Percentiles rank a stretch among this genome's conserved stretches.
Conservation (phyloP, 1,284 basidiomycete species). For the Phellopilus nigrolimitatus region DNA sequence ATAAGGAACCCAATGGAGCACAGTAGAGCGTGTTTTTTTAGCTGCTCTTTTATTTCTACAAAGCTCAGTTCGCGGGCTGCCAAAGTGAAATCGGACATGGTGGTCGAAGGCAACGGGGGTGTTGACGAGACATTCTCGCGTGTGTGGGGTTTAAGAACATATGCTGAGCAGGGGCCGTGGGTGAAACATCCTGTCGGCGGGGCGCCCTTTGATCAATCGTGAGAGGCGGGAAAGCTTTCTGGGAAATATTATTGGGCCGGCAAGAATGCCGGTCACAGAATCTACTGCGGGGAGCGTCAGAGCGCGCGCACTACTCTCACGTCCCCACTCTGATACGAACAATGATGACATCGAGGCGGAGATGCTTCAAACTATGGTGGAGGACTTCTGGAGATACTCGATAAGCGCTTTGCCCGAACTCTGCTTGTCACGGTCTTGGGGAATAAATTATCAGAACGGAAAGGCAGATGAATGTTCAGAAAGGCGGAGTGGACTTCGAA, state of each 20-base stretch:
- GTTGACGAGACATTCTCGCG: background rate
- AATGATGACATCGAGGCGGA: background rate
- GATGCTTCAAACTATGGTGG: too few species aligned
- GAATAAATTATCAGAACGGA: too few species aligned
- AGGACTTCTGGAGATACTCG: too few species aligned
- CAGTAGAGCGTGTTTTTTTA: constrained; percentile 47
- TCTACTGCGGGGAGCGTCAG: constrained; percentile 11
- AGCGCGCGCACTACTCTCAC: constrained; percentile 1
- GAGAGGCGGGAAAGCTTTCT: constrained; percentile 11
- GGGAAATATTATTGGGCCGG: constrained; percentile 4
- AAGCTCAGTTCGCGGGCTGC: constrained; percentile 1
- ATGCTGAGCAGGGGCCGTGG: background rate
- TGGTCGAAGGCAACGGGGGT: background rate
- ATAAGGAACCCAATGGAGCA: constrained; percentile 53
- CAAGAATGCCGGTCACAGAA: constrained; percentile 9
- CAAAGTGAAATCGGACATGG: constrained; percentile 4
- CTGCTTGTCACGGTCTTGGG: too few species aligned
- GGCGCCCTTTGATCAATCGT: constrained; percentile 10
- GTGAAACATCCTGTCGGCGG: constrained; percentile 9
- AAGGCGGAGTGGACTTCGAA: too few species aligned
- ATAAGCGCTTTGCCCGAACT: too few species aligned
- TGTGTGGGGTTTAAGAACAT: constrained; percentile 2
- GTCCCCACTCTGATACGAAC: background rate
- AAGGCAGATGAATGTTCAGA: too few species aligned
- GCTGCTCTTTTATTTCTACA: constrained; percentile 25